phyloP scores from a whole-genome alignment of 345 rosid species.

The Citrus australasica region DNA sequence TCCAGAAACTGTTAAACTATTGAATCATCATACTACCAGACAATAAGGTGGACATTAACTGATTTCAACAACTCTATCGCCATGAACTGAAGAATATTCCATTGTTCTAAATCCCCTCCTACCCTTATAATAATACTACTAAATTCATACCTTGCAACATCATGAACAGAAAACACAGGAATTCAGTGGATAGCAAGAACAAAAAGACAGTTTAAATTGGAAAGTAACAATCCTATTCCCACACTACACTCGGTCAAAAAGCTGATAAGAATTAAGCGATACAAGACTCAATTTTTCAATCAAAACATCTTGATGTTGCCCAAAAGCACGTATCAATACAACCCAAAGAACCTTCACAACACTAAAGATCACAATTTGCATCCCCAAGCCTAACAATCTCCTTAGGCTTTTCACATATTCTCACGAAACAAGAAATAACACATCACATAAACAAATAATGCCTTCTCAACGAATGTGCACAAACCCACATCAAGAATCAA shows the following conservation, averaged over 20 bases:
- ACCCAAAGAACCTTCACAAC: not conserved
- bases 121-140: not conserved
- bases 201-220: not conserved
- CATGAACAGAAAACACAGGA: not conserved
- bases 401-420: not conserved
- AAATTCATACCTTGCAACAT: not conserved
- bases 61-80: too few species aligned
- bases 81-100: not conserved
- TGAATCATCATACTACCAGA: not conserved
- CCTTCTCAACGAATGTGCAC: not conserved
- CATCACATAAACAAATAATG: not conserved
- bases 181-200: not conserved
- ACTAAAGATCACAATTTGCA: not conserved
- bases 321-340: not conserved
- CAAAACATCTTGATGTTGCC: not conserved
- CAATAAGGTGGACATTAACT: not conserved
- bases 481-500: conserved; percentile 3
- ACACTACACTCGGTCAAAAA: not conserved
- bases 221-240: not conserved
- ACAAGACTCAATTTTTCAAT: not conserved
- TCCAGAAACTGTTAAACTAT: not conserved
- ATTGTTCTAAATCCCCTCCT: not conserved
- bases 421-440: not conserved
- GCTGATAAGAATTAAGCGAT: not conserved
- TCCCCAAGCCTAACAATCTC: not conserved